phyloP scores from a whole-genome alignment of 805 yeast genomes.

The fission yeast (Schizosaccharomyces pombe) region DNA sequence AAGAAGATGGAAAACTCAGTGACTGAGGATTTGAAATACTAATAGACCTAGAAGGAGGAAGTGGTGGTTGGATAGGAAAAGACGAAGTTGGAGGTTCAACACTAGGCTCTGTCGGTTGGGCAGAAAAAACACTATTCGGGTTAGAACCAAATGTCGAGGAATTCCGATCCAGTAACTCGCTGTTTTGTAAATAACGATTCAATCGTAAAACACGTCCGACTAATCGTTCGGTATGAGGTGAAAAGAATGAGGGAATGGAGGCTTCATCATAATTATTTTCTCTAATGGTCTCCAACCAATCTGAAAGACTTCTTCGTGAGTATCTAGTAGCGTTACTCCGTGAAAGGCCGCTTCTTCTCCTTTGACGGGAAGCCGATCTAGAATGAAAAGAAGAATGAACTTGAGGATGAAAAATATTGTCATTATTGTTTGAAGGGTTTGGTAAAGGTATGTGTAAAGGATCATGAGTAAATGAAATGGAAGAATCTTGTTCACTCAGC shows the following conservation, averaged over 20 bases:
- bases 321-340: not conserved
- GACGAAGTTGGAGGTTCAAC: not conserved
- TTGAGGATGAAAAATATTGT: too few relatives aligned
- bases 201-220: not conserved
- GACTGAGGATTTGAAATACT: too few relatives aligned
- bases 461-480: too few relatives aligned
- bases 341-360: not conserved
- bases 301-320: not conserved
- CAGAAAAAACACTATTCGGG: not conserved
- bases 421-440: too few relatives aligned
- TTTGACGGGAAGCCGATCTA: too few relatives aligned
- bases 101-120: not conserved
- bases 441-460: too few relatives aligned
- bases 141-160: too few relatives aligned
- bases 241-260: conserved; percentile 1
- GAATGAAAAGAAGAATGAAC: too few relatives aligned
- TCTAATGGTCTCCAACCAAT: not conserved
- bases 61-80: not conserved
- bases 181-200: not conserved
- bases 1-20: too few relatives aligned
- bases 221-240: not conserved
- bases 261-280: conserved; percentile 6
- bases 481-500: too few relatives aligned
- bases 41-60: too few relatives aligned
- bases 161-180: not conserved